Evolutionary conservation across 1,284 basidiomycete species (phyloP), one percentile per base, ranked within the genome.

Genomic region (Violaceomyces palustris): DNA sequence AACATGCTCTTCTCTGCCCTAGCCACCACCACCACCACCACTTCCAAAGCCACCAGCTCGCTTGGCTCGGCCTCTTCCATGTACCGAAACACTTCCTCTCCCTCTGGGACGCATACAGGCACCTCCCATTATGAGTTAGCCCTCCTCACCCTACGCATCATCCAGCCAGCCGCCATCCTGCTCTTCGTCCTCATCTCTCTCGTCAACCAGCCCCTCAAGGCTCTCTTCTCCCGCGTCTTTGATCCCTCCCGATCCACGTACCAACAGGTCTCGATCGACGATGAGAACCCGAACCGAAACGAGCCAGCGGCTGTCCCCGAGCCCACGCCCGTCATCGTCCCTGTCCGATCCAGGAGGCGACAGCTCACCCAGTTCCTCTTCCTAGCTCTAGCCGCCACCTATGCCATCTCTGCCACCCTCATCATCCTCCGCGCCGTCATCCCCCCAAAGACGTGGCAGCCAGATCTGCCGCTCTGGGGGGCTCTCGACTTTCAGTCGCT

Each of bases 401-500:
- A 64, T 44, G 43, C 66, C 31, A 37, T 39, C n/a, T 61, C 62
- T 11, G 69, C 65, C 21, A 40, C 47, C 11, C 50, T 70, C 26
- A 55, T 73, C 35, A 64, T 67, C 23, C 46, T 68, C 23, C 45
- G 59, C 11, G 69, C 65, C 15, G 65, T 68, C n/a, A 28, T 73
- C 17, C 67, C 68, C 9, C 52, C 55, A 1, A 49, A 60, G 18
- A 27, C 48, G 23, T 73, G 69, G 69, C 54, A 61, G 24, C 67
- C 69, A 1, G 50, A 60, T 21, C 37, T 62, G 28, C 24, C 42
- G 1, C 45, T 50, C 11, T 73, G 64, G 65, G 30, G 38, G 9
- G 52, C 41, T n/a, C 29, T 69, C 35, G 59, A 67, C 28, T 38
- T 67, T 6, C 64, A 67, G 28, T 51, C 61, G 3, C 47, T 68